A percentile compares a stretch with the other conserved stretches of the same genome.
These are phyloP conservation scores for Phragmites australis DNA, from an alignment of 176 grass and related monocot species.

Conservation along the genomic window DNA sequence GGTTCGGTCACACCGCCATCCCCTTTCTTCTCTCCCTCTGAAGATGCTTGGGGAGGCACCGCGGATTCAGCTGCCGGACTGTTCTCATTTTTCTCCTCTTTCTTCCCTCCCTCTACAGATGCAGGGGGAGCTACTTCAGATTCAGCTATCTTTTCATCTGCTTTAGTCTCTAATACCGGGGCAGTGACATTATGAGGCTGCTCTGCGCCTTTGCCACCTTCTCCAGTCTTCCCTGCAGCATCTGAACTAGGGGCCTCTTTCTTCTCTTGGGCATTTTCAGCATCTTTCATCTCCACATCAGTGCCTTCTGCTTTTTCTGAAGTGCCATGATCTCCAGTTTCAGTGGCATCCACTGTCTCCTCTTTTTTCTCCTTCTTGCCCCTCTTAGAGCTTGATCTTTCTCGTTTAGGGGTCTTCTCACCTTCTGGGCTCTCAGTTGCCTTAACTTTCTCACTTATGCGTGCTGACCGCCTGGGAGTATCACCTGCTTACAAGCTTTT, in stretches of 20 bases:
- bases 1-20: background rate
- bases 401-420: conserved; percentile 53
- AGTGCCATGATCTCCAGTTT: conserved; percentile 28
- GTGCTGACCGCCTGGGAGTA: conserved; percentile 81
- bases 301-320: conserved; percentile 34
- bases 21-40: conserved; percentile 26
- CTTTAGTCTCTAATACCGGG: conserved; percentile 17
- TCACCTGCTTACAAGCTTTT: conserved; percentile 69
- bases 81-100: conserved; percentile 27
- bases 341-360: conserved; percentile 13
- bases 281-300: conserved; percentile 66
- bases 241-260: conserved; percentile 17
- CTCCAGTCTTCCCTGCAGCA: conserved; percentile 37
- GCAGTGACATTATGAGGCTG: conserved; percentile 6
- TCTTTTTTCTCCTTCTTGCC: conserved; percentile 45
- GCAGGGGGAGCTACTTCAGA: conserved; percentile 22
- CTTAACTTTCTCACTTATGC: conserved; percentile 79
- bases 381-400: conserved; percentile 38
- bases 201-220: background rate
- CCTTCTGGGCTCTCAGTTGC: conserved; percentile 60
- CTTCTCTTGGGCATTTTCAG: conserved; percentile 39
- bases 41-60: background rate
- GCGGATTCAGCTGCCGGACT: background rate
- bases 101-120: background rate
- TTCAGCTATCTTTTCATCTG: conserved; percentile 23